Evolutionary conservation across 2,329 filamentous ascomycete genomes (phyloP).

Genomic region (Colletotrichum godetiae): DNA sequence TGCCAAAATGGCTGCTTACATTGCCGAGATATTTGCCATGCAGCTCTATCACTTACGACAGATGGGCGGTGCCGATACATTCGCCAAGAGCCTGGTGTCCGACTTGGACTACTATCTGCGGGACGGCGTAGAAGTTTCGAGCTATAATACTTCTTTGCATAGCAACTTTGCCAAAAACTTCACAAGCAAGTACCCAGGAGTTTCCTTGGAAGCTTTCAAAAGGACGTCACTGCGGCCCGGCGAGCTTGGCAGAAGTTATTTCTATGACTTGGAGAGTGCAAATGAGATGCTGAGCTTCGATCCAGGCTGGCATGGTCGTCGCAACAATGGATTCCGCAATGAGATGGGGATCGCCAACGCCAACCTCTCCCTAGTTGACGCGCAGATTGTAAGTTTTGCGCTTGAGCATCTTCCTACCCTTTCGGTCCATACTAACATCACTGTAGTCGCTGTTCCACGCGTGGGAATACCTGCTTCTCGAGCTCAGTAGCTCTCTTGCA

Average conservation of each 20-base stretch:
- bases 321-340: constrained; percentile 78
- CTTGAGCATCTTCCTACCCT: background rate
- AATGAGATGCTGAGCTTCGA: constrained; percentile 82
- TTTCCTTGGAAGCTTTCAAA: constrained; percentile 83
- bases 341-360: constrained; percentile 90
- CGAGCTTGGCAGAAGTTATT: constrained; percentile 80
- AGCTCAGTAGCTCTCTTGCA: constrained; percentile 77
- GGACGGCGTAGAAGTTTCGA: constrained; percentile 80
- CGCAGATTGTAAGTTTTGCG: constrained; percentile 77
- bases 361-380: constrained; percentile 92
- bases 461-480: constrained; percentile 89
- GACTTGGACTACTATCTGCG: constrained; percentile 84
- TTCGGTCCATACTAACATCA: constrained; percentile 39
- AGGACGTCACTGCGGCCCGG: constrained; percentile 74
- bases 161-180: constrained; percentile 88
- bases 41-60: constrained; percentile 89
- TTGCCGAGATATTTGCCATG: constrained; percentile 91
- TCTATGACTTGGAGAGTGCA: constrained; percentile 84
- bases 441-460: constrained; percentile 81
- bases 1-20: constrained; percentile 80
- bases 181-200: constrained; percentile 78
- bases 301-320: constrained; percentile 78
- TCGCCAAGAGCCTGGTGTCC: constrained; percentile 78
- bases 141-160: constrained; percentile 90
- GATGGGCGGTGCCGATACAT: constrained; percentile 71